Percentiles rank a stretch among this genome's conserved stretches.
These are phyloP conservation scores for Hypoxylon fuscum DNA, from an alignment of 495 filamentous ascomycete species.

Conservation along the genomic window DNA sequence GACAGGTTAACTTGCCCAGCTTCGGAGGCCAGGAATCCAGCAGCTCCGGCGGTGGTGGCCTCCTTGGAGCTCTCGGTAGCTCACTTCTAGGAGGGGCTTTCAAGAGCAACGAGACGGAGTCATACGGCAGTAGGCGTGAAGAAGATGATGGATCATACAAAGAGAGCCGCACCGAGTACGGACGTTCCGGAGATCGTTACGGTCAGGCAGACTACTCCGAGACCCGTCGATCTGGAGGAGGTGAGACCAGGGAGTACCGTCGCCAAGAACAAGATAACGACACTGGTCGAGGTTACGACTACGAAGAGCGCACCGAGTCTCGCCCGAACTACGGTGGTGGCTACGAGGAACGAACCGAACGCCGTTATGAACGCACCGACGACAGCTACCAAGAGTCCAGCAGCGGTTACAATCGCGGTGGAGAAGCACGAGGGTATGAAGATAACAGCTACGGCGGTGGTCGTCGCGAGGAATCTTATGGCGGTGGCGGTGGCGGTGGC, in stretches of 20 bases:
- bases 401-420: constrained; percentile 23
- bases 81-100: constrained; percentile 58
- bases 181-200: constrained; percentile 55
- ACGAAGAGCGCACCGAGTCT: constrained; percentile 44
- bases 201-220: constrained; percentile 58
- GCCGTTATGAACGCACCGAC: constrained; percentile 42
- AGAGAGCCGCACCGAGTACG: constrained; percentile 55
- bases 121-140: constrained; percentile 48
- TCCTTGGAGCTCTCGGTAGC: constrained; percentile 55
- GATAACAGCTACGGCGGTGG: constrained; percentile 31
- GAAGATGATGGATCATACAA: constrained; percentile 54
- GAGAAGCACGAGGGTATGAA: constrained; percentile 2
- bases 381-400: constrained; percentile 39
- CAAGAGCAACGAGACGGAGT: constrained; percentile 52
- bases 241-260: constrained; percentile 54
- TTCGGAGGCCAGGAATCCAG: constrained; percentile 36
- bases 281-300: constrained; percentile 47
- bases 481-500: constrained; percentile 13
- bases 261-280: constrained; percentile 51
- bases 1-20: constrained; percentile 44
- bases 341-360: constrained; percentile 50
- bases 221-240: constrained; percentile 54
- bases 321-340: constrained; percentile 41
- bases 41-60: constrained; percentile 46
- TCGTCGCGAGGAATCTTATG: constrained; percentile 29